Conservation (phyloP, 2,329 filamentous ascomycete genomes). For the Diaporthe batatas region DNA sequence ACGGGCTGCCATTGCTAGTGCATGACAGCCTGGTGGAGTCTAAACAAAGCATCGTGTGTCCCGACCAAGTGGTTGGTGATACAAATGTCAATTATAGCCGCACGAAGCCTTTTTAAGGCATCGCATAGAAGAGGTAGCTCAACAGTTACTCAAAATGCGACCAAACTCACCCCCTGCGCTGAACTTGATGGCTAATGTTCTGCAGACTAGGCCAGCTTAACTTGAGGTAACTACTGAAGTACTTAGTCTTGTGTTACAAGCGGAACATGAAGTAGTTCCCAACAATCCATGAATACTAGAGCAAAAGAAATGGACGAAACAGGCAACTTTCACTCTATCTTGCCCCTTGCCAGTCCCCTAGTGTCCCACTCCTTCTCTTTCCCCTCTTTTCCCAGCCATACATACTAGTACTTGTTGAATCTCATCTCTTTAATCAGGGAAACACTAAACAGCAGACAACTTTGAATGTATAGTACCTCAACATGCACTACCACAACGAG, state of each 20-base stretch:
- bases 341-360: too few relatives aligned
- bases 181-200: neutral
- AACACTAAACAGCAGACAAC: neutral
- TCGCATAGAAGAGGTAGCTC: conserved; percentile 34
- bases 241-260: too few relatives aligned
- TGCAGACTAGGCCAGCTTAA: too few relatives aligned
- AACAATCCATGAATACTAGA: too few relatives aligned
- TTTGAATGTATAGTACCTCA: too few relatives aligned
- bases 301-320: too few relatives aligned
- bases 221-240: too few relatives aligned
- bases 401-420: neutral
- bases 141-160: conserved; percentile 39
- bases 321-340: neutral
- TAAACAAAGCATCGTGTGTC: conserved; percentile 42
- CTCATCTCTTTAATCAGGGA: neutral
- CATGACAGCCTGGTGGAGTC: conserved; percentile 44
- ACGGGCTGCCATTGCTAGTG: conserved; percentile 49
- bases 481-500: neutral
- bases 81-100: conserved; percentile 17
- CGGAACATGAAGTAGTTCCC: too few relatives aligned
- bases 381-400: neutral
- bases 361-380: neutral
- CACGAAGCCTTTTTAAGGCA: conserved; percentile 34
- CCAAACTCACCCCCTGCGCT: neutral
- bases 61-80: conserved; percentile 48